Conservation (phyloP, 805 yeast genomes). For the Metahyphopichia silvanorum region DNA sequence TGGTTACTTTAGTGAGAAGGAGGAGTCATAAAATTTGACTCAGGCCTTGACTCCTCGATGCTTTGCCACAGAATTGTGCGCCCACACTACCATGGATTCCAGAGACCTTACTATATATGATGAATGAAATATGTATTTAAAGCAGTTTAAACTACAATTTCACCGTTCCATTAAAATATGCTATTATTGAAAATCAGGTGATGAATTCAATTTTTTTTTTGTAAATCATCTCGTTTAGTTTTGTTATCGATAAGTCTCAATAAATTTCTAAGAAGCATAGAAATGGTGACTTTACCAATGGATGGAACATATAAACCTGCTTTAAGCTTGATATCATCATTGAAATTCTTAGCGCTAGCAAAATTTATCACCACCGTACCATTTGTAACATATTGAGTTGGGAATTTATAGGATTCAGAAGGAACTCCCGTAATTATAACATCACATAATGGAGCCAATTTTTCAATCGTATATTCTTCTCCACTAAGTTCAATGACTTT, state of each 20-base stretch:
- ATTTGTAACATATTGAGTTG: slow-evolving; percentile 70
- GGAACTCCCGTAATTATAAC: slow-evolving; percentile 98
- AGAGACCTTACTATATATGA: too few species aligned
- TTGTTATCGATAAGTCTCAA: slow-evolving; percentile 74
- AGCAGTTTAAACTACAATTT: too few species aligned
- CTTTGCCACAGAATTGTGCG: too few species aligned
- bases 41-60: too few species aligned
- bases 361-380: slow-evolving; percentile 93
- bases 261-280: slow-evolving; percentile 89
- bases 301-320: slow-evolving; percentile 94
- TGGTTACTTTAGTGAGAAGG: too few species aligned
- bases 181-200: too few species aligned
- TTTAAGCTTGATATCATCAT: slow-evolving; percentile 72
- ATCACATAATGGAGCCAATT: slow-evolving; percentile 73
- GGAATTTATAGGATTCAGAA: slow-evolving; percentile 76
- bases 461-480: slow-evolving; percentile 49
- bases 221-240: not conserved
- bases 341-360: slow-evolving; percentile 84
- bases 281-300: slow-evolving; percentile 93
- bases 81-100: too few species aligned
- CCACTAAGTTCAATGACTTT: slow-evolving; percentile 61
- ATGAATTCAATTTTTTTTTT: too few species aligned
- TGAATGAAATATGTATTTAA: too few species aligned
- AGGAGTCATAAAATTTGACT: too few species aligned
- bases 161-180: too few species aligned